Conservation (phyloP, 2,329 filamentous ascomycete genomes). For the Cryoendolithus antarcticus region DNA sequence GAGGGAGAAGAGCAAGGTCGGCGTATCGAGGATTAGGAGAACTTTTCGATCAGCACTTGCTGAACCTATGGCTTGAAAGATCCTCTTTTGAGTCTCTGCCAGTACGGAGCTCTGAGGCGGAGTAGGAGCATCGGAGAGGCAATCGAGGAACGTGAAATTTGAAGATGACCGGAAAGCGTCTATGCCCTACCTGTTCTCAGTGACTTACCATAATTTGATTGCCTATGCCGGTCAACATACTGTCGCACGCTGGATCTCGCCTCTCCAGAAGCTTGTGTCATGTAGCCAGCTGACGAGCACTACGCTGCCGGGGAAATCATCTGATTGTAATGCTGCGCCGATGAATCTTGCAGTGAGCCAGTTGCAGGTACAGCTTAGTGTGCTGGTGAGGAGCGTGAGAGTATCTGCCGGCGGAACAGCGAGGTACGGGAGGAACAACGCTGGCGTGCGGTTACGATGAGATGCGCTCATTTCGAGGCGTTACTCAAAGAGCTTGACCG, state of each 20-base stretch:
- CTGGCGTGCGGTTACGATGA: slow-evolving; percentile 38
- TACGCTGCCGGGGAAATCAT: slow-evolving; percentile 30
- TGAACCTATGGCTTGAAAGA: slow-evolving; percentile 1
- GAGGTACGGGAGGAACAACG: slow-evolving; percentile 53
- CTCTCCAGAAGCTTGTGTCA: slow-evolving; percentile 66
- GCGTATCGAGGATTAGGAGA: slow-evolving; percentile 34
- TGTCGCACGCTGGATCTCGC: slow-evolving; percentile 35
- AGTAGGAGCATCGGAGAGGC: slow-evolving; percentile 25
- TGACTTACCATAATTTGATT: neutral
- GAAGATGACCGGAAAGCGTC: slow-evolving; percentile 3
- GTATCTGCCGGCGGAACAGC: slow-evolving; percentile 44
- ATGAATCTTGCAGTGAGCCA: slow-evolving; percentile 45
- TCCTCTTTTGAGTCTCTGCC: slow-evolving; percentile 2
- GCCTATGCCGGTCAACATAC: slow-evolving; percentile 7
- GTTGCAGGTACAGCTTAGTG: slow-evolving; percentile 40
- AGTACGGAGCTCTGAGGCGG: neutral
- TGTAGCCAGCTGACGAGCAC: slow-evolving; percentile 75
- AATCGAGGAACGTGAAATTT: slow-evolving; percentile 64
- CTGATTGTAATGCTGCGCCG: slow-evolving; percentile 30
- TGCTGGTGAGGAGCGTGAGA: slow-evolving; percentile 55
- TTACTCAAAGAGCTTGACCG: too few relatives aligned
- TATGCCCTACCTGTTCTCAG: slow-evolving; percentile 5
- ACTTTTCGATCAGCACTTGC: slow-evolving; percentile 15
- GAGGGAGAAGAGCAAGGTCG: slow-evolving; percentile 31
- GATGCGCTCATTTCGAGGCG: slow-evolving; percentile 1